These are phyloP conservation scores for Suhomyces anneliseae DNA, from an alignment of 1,139 yeast species.

Conservation along the genomic window DNA sequence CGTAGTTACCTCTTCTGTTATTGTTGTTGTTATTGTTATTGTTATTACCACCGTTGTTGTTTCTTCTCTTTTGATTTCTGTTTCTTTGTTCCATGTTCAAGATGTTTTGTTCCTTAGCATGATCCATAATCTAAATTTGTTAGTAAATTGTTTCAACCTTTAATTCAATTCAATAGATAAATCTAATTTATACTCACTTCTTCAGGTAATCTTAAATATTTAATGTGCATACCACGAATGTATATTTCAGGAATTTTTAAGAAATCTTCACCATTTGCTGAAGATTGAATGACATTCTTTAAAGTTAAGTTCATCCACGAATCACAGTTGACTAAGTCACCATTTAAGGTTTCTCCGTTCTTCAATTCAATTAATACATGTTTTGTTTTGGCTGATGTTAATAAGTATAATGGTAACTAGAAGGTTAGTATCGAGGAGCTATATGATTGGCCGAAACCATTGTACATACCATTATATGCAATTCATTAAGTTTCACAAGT, in stretches of 20 bases:
- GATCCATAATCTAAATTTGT: constrained; percentile 66
- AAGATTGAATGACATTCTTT: constrained; percentile 72
- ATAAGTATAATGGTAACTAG: constrained; percentile 82
- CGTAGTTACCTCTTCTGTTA: constrained; percentile 10
- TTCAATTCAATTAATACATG: constrained; percentile 88
- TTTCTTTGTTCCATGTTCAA: constrained; percentile 55
- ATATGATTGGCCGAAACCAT: background rate
- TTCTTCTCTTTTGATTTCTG: constrained; percentile 49
- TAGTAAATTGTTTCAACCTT: constrained; percentile 11
- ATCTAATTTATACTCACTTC: constrained; percentile 22
- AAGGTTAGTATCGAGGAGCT: constrained; percentile 20
- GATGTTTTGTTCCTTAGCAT: constrained; percentile 68
- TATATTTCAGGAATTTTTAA: constrained; percentile 74
- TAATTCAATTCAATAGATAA: too few species aligned
- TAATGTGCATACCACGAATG: constrained; percentile 76
- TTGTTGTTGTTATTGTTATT: constrained; percentile 12
- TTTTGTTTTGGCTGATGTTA: constrained; percentile 89
- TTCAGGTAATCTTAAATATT: constrained; percentile 49
- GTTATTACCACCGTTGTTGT: constrained; percentile 14
- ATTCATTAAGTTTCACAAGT: constrained; percentile 5
- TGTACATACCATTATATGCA: constrained; percentile 10
- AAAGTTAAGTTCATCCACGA: constrained; percentile 95
- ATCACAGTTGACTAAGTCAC: constrained; percentile 83
- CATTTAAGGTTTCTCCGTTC: constrained; percentile 87
- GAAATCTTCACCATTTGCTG: constrained; percentile 66